Evolutionary conservation across 371 early-diverging fungal species (phyloP).

Genomic region (Scutellospora calospora): DNA sequence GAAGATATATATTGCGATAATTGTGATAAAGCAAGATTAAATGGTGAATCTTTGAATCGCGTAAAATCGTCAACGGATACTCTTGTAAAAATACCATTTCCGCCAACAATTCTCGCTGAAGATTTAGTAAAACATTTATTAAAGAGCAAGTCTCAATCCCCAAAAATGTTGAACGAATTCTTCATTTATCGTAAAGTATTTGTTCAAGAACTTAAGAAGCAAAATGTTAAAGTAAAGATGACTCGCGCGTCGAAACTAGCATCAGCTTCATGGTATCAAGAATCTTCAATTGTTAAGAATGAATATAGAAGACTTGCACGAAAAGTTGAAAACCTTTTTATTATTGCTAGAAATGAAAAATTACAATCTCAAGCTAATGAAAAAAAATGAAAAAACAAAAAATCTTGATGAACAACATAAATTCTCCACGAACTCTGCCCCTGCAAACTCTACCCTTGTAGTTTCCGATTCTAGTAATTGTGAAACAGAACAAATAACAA

Average conservation of each 20-base stretch:
- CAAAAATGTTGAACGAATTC: slow-evolving; percentile 40
- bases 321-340: slow-evolving; percentile 7
- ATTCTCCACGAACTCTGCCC: no score
- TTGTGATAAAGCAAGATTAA: no score
- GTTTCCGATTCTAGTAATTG: no score
- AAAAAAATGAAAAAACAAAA: no score
- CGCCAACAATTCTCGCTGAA: not conserved
- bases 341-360: not conserved
- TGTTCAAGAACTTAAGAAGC: slow-evolving; percentile 22
- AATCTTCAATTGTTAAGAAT: not conserved
- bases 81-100: not conserved
- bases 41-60: no score
- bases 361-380: not conserved
- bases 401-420: no score
- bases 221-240: slow-evolving; percentile 11
- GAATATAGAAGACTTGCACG: slow-evolving; percentile 32
- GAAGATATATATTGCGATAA: no score
- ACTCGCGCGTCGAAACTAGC: slow-evolving; percentile 1
- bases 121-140: not conserved
- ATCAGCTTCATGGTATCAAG: slow-evolving; percentile 7
- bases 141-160: not conserved
- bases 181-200: slow-evolving; percentile 33
- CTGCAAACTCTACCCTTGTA: no score
- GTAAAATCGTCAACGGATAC: no score
- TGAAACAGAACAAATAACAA: no score